Evolutionary conservation across 208 protist genomes (phyloP), one percentile per base, ranked within the genome.

Genomic region (Balamuthia mandrillaris): DNA sequence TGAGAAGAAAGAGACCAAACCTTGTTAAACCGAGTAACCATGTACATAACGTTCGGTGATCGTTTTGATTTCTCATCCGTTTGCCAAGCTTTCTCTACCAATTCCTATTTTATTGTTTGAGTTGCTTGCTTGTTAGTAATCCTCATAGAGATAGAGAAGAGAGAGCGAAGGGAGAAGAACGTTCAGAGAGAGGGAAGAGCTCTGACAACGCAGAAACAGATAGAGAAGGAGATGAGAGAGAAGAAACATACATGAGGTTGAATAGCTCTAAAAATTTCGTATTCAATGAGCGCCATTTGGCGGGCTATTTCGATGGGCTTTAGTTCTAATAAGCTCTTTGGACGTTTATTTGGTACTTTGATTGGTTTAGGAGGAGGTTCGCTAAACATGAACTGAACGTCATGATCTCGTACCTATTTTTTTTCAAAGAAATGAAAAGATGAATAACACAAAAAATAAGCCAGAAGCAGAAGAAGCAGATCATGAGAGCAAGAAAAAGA

Each of bases 341-440:
- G 77, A 58, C 4, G 68, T 49, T n/a, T n/a, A n/a, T n/a, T n/a
- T n/a, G n/a, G n/a, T n/a, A n/a, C n/a, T n/a, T n/a, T n/a, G 60
- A 51, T 51, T 1, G 60, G 56, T 47, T 84, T 84, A 27, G 77
- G 77, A 16, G 77, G 33, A 16, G 77, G 42, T 51, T 84, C 77
- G 42, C 77, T 84, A 41, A 84, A 84, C 77, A 84, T 84, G 39
- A 45, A 47, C 52, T 65, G 45, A 29, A 84, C 77, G 10, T 84
- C 56, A 51, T 29, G 39, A 33, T 68, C 68, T 10, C 56, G 42
- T 6, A 58, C 44, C 77, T 84, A 37, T 68, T 31, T 39, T 68
- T 29, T 63, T 31, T 21, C 5, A 3, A 41, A 49, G 27, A 49
- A 39, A 41, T 21, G 39, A 31, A 70, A 70, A 70, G 27, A 39